Evolutionary conservation across 768 basidiomycete genomes (phyloP).

Genomic region (Tulasnella sp.): DNA sequence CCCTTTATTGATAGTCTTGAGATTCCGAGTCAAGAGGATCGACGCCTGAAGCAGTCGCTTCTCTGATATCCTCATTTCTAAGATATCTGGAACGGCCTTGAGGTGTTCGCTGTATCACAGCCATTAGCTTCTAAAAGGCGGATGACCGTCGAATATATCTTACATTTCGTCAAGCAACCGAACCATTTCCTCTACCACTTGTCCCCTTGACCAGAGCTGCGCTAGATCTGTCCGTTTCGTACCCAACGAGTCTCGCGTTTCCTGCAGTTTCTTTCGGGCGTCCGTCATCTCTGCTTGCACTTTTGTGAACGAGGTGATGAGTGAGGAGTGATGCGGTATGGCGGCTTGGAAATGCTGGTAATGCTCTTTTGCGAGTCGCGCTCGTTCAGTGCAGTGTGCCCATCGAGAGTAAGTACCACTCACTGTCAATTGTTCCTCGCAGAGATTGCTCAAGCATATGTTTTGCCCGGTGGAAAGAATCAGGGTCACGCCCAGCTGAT

Average conservation of each 20-base stretch:
- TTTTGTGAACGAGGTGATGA: constrained; percentile 58
- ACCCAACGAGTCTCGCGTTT: constrained; percentile 69
- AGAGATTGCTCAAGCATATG: constrained; percentile 66
- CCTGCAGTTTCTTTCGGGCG: constrained; percentile 59
- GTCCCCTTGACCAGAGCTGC: constrained; percentile 80
- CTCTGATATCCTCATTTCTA: constrained; percentile 93
- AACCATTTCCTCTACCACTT: constrained; percentile 93
- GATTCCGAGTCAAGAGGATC: constrained; percentile 69
- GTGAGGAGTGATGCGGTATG: constrained; percentile 76
- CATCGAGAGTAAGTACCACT: constrained; percentile 27
- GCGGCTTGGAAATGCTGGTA: constrained; percentile 94
- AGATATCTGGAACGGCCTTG: constrained; percentile 78
- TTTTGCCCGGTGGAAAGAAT: constrained; percentile 69
- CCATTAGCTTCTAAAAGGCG: constrained; percentile 20
- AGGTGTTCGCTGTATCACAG: constrained; percentile 59
- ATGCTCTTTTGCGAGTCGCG: constrained; percentile 47
- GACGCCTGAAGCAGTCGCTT: constrained; percentile 87
- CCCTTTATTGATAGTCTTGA: constrained; percentile 82
- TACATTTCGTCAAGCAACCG: constrained; percentile 90
- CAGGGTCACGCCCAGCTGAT: constrained; percentile 59
- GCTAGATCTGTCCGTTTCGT: constrained; percentile 81
- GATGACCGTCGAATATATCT: constrained; percentile 23
- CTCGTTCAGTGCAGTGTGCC: background rate
- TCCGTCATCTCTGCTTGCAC: constrained; percentile 67
- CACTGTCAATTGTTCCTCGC: constrained; percentile 82